Percentiles rank a stretch among this genome's conserved stretches.
phyloP scores from a whole-genome alignment of 2,329 filamentous ascomycete species.

The Aureobasidium melanogenum region DNA sequence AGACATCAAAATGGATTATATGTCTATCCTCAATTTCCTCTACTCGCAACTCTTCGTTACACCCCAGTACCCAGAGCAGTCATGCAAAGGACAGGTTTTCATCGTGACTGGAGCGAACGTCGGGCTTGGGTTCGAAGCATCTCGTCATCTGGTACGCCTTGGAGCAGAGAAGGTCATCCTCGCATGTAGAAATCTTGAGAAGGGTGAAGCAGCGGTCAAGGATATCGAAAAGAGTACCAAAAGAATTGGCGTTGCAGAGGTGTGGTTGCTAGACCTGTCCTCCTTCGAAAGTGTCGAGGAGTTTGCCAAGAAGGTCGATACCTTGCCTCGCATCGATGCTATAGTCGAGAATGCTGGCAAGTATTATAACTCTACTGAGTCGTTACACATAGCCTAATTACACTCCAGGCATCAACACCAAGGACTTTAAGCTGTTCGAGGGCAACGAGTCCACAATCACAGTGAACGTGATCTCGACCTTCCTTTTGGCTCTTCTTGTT shows the following conservation, averaged over 20 bases:
- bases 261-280: slow-evolving; percentile 38
- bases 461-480: slow-evolving; percentile 46
- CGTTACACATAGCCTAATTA: not conserved
- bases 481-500: slow-evolving; percentile 42
- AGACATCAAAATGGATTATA: not conserved
- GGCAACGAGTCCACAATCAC: slow-evolving; percentile 42
- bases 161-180: slow-evolving; percentile 36
- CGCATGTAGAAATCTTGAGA: slow-evolving; percentile 33
- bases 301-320: slow-evolving; percentile 26
- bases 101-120: slow-evolving; percentile 43
- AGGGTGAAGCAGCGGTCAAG: slow-evolving; percentile 36
- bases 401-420: slow-evolving; percentile 28
- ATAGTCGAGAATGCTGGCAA: slow-evolving; percentile 23
- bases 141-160: slow-evolving; percentile 33
- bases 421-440: slow-evolving; percentile 29
- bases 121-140: slow-evolving; percentile 40
- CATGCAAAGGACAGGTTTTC: slow-evolving; percentile 30
- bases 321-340: slow-evolving; percentile 19
- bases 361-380: not conserved
- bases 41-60: slow-evolving; percentile 33
- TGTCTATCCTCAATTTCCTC: slow-evolving; percentile 24
- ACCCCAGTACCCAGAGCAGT: slow-evolving; percentile 26
- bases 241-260: slow-evolving; percentile 29
- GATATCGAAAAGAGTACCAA: slow-evolving; percentile 30
- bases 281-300: slow-evolving; percentile 30